Evolutionary conservation across 108 stramenopile species (phyloP).

Genomic region (Conticribra guillardii): DNA sequence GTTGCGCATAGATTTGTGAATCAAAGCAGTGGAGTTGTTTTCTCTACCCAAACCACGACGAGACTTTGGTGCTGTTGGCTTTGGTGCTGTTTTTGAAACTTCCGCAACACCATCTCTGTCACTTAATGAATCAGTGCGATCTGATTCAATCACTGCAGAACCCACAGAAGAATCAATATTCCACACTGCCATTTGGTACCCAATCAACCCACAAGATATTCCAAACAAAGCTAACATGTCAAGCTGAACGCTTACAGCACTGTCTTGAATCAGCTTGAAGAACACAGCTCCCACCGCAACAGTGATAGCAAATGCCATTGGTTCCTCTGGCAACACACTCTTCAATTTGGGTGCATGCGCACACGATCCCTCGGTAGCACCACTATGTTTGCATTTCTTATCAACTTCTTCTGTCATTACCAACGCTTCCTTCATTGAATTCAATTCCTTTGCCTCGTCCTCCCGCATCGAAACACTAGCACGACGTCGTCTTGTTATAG

Average conservation of each 20-base stretch:
- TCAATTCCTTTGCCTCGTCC: slow-evolving; percentile 11
- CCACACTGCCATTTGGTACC: slow-evolving; percentile 21
- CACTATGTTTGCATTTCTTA: neutral
- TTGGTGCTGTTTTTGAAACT: too few relatives aligned
- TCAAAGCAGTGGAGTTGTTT: neutral
- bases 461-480: slow-evolving; percentile 15
- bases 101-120: neutral
- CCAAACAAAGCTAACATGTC: slow-evolving; percentile 30
- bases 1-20: neutral
- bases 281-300: slow-evolving; percentile 21
- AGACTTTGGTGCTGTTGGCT: too few relatives aligned
- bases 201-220: slow-evolving; percentile 34
- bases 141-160: neutral
- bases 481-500: slow-evolving; percentile 19
- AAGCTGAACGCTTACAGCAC: slow-evolving; percentile 17
- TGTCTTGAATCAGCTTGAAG: slow-evolving; percentile 34
- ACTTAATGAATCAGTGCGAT: neutral
- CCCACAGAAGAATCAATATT: neutral
- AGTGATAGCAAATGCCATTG: slow-evolving; percentile 19
- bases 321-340: slow-evolving; percentile 28
- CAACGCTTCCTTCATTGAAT: slow-evolving; percentile 1
- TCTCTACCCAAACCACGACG: too few relatives aligned
- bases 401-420: slow-evolving; percentile 3
- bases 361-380: neutral
- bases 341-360: slow-evolving; percentile 3